A percentile compares a stretch with the other conserved stretches of the same genome.
phyloP scores from a whole-genome alignment of 2,329 filamentous ascomycete species.

The Penicillium sp. region DNA sequence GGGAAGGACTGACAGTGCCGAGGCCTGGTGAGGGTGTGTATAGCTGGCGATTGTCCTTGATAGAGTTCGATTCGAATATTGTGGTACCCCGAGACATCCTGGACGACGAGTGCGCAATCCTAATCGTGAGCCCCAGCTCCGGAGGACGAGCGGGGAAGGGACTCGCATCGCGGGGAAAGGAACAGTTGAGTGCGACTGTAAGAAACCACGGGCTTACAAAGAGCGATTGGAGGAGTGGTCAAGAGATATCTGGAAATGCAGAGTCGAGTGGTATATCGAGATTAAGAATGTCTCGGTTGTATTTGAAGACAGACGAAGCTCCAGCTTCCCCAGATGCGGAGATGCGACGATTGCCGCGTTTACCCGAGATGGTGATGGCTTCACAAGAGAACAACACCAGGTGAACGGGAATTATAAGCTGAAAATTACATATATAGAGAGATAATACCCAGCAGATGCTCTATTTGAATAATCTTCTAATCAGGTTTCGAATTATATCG shows the following conservation, averaged over 20 bases:
- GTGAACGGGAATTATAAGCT: neutral
- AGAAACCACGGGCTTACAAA: too few species aligned
- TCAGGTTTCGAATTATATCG: too few species aligned
- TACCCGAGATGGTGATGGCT: conserved; percentile 34
- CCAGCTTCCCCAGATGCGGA: conserved; percentile 27
- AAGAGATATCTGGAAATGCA: too few species aligned
- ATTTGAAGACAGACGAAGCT: conserved; percentile 10
- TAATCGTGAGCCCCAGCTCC: conserved; percentile 33
- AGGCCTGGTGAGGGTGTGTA: conserved; percentile 72
- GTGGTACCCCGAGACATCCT: conserved; percentile 3
- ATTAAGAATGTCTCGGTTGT: conserved; percentile 5
- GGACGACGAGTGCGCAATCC: conserved; percentile 11
- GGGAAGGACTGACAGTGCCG: conserved; percentile 72
- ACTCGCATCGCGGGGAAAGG: conserved; percentile 36
- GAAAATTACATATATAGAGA: neutral
- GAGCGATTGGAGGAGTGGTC: too few species aligned
- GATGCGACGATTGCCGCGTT: conserved; percentile 44
- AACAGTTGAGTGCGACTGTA: too few species aligned
- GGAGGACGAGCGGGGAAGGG: conserved; percentile 36
- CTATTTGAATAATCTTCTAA: neutral
- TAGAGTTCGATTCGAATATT: conserved; percentile 5
- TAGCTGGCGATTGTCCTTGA: conserved; percentile 61
- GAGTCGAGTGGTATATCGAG: too few species aligned
- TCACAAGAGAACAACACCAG: neutral
- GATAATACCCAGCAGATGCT: neutral